phyloP scores from a whole-genome alignment of 129 eudicot genomes.

The Silybum marianum region DNA sequence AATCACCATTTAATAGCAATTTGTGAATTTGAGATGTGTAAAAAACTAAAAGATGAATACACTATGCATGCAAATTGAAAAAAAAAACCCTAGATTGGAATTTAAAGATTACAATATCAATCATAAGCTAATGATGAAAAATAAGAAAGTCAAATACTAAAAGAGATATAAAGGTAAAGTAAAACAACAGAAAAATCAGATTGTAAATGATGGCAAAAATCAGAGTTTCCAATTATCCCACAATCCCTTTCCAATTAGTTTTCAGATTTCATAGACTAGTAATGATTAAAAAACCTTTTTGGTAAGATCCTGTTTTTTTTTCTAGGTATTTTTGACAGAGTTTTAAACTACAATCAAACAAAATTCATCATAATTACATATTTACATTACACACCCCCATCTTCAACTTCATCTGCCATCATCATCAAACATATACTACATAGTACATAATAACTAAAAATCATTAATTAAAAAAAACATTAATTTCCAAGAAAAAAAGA shows the following conservation, averaged over 20 bases:
- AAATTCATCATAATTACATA: slow-evolving; percentile 29
- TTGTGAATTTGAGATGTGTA: not conserved
- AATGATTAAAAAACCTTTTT: slow-evolving; percentile 43
- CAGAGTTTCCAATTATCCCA: slow-evolving; percentile 11
- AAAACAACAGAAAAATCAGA: not conserved
- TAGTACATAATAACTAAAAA: not conserved
- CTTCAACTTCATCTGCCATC: slow-evolving; percentile 19
- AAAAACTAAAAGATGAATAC: not conserved
- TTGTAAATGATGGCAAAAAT: slow-evolving; percentile 36
- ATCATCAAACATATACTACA: slow-evolving; percentile 10
- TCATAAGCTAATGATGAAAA: slow-evolving; percentile 40
- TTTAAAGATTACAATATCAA: slow-evolving; percentile 9
- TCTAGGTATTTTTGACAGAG: slow-evolving; percentile 34
- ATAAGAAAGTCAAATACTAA: slow-evolving; percentile 12
- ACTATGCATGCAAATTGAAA: slow-evolving; percentile 29
- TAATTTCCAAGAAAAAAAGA: not conserved
- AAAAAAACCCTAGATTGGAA: slow-evolving; percentile 38
- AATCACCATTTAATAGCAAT: not conserved
- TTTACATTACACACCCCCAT: slow-evolving; percentile 25
- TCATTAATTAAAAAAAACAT: not conserved
- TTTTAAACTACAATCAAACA: slow-evolving; percentile 31
- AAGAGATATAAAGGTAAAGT: not conserved
- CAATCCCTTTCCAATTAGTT: slow-evolving; percentile 34
- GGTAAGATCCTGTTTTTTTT: slow-evolving; percentile 29
- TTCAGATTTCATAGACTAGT: slow-evolving; percentile 35